Percentiles rank a stretch among this genome's conserved stretches.
These are phyloP conservation scores for Blastobotrys persicus DNA, from an alignment of 1,139 yeast species.

Conservation along the genomic window DNA sequence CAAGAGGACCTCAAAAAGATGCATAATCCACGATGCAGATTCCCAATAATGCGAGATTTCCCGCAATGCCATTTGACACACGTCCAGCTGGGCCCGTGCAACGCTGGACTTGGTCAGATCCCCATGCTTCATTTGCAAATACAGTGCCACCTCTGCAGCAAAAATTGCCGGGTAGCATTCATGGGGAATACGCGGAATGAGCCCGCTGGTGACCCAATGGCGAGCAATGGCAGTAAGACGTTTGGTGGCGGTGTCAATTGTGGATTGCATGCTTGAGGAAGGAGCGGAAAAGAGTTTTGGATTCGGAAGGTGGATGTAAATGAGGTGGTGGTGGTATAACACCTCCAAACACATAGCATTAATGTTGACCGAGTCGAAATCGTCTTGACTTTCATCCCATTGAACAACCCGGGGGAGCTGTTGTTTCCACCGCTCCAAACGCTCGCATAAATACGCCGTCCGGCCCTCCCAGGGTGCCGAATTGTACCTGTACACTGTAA, in stretches of 20 bases:
- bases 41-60: constrained; percentile 6
- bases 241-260: constrained; percentile 1
- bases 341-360: constrained; percentile 14
- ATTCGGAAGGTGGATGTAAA: constrained; percentile 2
- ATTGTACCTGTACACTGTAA: constrained; percentile 15
- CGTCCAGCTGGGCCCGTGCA: constrained; percentile 3
- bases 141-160: constrained; percentile 3
- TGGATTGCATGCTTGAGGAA: neutral
- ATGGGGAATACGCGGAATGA: constrained; percentile 1
- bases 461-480: constrained; percentile 5
- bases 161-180: constrained; percentile 7
- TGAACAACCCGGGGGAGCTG: constrained; percentile 15
- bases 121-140: constrained; percentile 3
- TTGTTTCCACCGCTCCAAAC: constrained; percentile 14
- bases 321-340: constrained; percentile 17
- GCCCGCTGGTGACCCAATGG: neutral
- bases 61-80: constrained; percentile 1
- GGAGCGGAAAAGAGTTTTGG: neutral
- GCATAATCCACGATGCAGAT: constrained; percentile 5
- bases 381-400: constrained; percentile 12
- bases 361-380: neutral
- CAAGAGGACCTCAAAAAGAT: constrained; percentile 3
- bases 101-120: neutral
- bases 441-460: constrained; percentile 4
- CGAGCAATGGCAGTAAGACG: constrained; percentile 1